phyloP scores from a whole-genome alignment of 2,329 filamentous ascomycete genomes.

The Keithomyces neogunnii region DNA sequence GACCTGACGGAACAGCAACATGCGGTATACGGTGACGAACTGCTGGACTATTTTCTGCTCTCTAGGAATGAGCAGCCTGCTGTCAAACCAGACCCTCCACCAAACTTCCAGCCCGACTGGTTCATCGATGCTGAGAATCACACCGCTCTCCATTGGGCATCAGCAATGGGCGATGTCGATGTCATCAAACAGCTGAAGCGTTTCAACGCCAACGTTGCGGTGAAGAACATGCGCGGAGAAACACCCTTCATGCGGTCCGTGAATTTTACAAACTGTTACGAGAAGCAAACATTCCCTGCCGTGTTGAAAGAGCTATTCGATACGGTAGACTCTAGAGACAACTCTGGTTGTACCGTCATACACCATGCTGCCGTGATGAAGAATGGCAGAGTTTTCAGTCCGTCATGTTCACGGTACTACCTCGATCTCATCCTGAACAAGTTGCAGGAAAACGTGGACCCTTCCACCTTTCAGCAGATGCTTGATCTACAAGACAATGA shows the following conservation, averaged over 20 bases:
- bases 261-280: slow-evolving; percentile 93
- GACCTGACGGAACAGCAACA: slow-evolving; percentile 72
- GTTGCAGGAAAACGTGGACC: slow-evolving; percentile 68
- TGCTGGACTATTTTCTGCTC: slow-evolving; percentile 93
- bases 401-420: slow-evolving; percentile 86
- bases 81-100: slow-evolving; percentile 67
- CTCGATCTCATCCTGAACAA: slow-evolving; percentile 85
- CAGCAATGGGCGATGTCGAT: slow-evolving; percentile 91
- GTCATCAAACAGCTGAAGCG: slow-evolving; percentile 81
- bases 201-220: slow-evolving; percentile 66
- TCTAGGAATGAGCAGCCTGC: slow-evolving; percentile 69
- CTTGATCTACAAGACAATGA: slow-evolving; percentile 77
- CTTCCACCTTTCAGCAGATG: slow-evolving; percentile 66
- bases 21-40: slow-evolving; percentile 81
- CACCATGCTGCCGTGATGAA: slow-evolving; percentile 91
- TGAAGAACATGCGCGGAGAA: slow-evolving; percentile 66
- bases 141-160: slow-evolving; percentile 93
- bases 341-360: slow-evolving; percentile 78
- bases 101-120: slow-evolving; percentile 81
- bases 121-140: slow-evolving; percentile 90
- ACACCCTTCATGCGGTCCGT: slow-evolving; percentile 93
- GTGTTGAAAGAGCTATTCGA: slow-evolving; percentile 77
- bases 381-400: slow-evolving; percentile 70
- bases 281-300: slow-evolving; percentile 81
- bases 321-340: slow-evolving; percentile 73